A percentile compares a stretch with the other conserved stretches of the same genome.
Conservation (phyloP, 1,284 basidiomycete genomes). For the Trametes polyzona region DNA sequence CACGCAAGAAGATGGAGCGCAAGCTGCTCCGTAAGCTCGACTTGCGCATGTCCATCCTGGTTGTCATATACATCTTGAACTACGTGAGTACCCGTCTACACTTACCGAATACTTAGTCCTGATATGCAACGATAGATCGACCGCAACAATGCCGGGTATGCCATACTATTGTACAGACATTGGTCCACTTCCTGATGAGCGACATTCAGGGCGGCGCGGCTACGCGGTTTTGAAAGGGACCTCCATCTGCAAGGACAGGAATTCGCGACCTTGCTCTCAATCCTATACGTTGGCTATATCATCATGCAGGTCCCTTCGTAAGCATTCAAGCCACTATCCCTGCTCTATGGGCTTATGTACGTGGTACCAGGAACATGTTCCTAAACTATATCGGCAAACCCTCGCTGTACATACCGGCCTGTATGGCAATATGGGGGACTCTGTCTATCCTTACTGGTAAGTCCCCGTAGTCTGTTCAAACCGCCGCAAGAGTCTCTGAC, state of each 20-base stretch:
- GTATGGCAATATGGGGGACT: slow-evolving; percentile 67
- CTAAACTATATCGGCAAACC: slow-evolving; percentile 74
- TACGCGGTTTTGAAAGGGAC: slow-evolving; percentile 74
- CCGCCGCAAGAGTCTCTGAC: background rate
- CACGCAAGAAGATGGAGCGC: slow-evolving; percentile 49
- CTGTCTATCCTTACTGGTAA: slow-evolving; percentile 30
- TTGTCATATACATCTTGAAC: slow-evolving; percentile 74
- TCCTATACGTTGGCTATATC: slow-evolving; percentile 81
- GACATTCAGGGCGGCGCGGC: slow-evolving; percentile 58
- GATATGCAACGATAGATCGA: slow-evolving; percentile 64
- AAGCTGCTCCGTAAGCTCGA: slow-evolving; percentile 66
- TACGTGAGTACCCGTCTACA: slow-evolving; percentile 44
- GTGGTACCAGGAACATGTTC: slow-evolving; percentile 63
- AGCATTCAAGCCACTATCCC: slow-evolving; percentile 26
- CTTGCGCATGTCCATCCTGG: slow-evolving; percentile 62
- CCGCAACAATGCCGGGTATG: slow-evolving; percentile 67
- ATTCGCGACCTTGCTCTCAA: slow-evolving; percentile 72
- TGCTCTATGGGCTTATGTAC: background rate
- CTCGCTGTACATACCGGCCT: slow-evolving; percentile 71
- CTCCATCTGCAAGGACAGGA: slow-evolving; percentile 64
- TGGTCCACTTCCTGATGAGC: background rate
- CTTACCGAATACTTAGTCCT: background rate
- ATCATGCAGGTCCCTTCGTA: slow-evolving; percentile 82
- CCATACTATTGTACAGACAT: background rate
- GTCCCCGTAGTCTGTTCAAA: background rate